Conservation (phyloP, 2,329 filamentous ascomycete species). For the Xylogone sp. region DNA sequence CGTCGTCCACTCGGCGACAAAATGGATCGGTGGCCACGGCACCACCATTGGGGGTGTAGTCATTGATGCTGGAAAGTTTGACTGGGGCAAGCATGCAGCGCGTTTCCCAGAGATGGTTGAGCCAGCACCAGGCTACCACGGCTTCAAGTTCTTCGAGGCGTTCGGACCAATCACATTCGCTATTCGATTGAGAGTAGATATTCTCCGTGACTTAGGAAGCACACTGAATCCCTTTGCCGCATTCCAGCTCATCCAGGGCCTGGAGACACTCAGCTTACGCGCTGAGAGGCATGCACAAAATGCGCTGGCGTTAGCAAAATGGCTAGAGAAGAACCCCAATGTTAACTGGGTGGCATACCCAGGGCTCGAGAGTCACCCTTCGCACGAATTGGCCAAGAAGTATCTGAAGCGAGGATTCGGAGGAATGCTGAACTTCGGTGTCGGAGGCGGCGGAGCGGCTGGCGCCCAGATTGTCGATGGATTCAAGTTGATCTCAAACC, state of each 20-base stretch:
- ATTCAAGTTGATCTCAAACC: slow-evolving; percentile 92
- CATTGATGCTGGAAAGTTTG: slow-evolving; percentile 85
- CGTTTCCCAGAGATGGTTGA: slow-evolving; percentile 93
- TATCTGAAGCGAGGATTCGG: slow-evolving; percentile 84
- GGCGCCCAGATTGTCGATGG: slow-evolving; percentile 87
- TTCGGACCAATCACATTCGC: slow-evolving; percentile 81
- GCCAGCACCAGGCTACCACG: slow-evolving; percentile 85
- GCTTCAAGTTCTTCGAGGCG: slow-evolving; percentile 90
- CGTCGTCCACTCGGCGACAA: slow-evolving; percentile 89
- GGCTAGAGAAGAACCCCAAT: slow-evolving; percentile 77
- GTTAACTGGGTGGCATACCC: slow-evolving; percentile 95
- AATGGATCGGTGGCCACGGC: slow-evolving; percentile 96
- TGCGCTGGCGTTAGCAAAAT: slow-evolving; percentile 72
- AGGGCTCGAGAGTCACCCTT: slow-evolving; percentile 77
- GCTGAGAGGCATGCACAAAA: slow-evolving; percentile 85
- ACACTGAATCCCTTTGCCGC: slow-evolving; percentile 86
- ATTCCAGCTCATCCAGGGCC: slow-evolving; percentile 83
- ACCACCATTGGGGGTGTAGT: slow-evolving; percentile 87
- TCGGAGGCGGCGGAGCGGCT: slow-evolving; percentile 81
- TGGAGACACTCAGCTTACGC: slow-evolving; percentile 86
- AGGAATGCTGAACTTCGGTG: slow-evolving; percentile 88
- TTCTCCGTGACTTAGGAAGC: slow-evolving; percentile 81
- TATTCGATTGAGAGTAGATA: slow-evolving; percentile 83
- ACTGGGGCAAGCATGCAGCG: slow-evolving; percentile 80
- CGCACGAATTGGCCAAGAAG: slow-evolving; percentile 77